Evolutionary conservation across 2,329 filamentous ascomycete genomes (phyloP).

Genomic region (Beauveria varroae): DNA sequence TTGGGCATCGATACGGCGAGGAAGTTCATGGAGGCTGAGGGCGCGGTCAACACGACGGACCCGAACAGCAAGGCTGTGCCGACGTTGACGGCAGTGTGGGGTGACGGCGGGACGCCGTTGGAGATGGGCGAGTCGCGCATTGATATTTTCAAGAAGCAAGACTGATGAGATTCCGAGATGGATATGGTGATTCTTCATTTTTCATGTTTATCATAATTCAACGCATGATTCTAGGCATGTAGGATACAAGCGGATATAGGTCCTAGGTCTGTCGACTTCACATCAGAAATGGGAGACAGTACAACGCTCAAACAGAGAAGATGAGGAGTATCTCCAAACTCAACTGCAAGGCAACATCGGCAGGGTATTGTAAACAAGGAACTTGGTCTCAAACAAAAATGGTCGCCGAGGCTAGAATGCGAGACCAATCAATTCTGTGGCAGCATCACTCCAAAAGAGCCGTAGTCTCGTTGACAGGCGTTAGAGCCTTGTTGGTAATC

Average conservation of each 20-base stretch:
- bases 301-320: neutral
- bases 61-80: no score
- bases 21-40: no score
- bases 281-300: neutral
- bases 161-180: no score
- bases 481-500: constrained; percentile 1
- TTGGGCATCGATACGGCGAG: neutral
- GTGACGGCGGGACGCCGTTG: no score
- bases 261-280: neutral
- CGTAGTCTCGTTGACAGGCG: constrained; percentile 2
- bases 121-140: no score
- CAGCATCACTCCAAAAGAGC: constrained; percentile 4
- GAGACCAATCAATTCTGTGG: neutral
- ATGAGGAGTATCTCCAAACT: neutral
- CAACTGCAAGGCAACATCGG: neutral
- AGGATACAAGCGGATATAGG: neutral
- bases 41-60: no score
- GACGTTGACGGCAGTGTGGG: no score
- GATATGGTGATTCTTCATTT: neutral
- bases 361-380: neutral
- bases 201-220: neutral
- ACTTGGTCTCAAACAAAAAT: neutral
- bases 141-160: no score
- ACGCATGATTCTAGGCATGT: neutral
- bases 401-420: neutral